phyloP scores from a whole-genome alignment of 805 yeast species.

The Metschnikowia vanudenii region DNA sequence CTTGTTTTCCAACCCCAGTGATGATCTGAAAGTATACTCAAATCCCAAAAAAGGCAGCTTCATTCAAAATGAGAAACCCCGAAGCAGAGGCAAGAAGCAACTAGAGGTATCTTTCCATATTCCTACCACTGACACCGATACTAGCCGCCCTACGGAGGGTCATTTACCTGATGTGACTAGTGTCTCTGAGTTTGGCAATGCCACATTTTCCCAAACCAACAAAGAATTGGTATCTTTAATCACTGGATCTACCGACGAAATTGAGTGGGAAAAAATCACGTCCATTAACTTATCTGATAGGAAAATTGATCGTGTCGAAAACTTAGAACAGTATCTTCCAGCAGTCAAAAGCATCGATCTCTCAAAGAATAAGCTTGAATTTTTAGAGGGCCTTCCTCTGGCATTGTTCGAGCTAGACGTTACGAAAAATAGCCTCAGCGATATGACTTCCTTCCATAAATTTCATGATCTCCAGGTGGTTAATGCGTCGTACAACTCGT shows the following conservation, averaged over 20 bases:
- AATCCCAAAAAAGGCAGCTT: not conserved
- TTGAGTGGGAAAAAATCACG: constrained; percentile 43
- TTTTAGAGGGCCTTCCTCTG: constrained; percentile 46
- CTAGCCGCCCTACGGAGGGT: constrained; percentile 12
- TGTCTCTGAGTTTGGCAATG: constrained; percentile 40
- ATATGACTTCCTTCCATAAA: constrained; percentile 40
- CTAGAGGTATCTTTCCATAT: constrained; percentile 43
- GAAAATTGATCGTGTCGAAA: constrained; percentile 42
- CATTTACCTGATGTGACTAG: constrained; percentile 37
- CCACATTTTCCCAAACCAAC: constrained; percentile 50
- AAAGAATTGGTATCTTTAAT: constrained; percentile 44
- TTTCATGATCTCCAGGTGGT: constrained; percentile 43
- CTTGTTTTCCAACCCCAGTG: constrained; percentile 15
- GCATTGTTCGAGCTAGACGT: constrained; percentile 37
- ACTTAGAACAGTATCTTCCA: constrained; percentile 46
- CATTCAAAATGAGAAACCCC: not conserved
- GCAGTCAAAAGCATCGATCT: constrained; percentile 39
- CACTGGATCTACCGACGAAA: constrained; percentile 35
- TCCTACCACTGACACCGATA: constrained; percentile 22
- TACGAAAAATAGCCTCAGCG: constrained; percentile 39
- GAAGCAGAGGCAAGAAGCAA: constrained; percentile 6
- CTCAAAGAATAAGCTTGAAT: constrained; percentile 41
- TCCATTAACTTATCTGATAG: constrained; percentile 36
- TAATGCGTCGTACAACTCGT: constrained; percentile 37
- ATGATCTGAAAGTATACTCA: not conserved